phyloP scores from a whole-genome alignment of 192 early-diverging fungal genomes.

The Glomus cerebriforme region DNA sequence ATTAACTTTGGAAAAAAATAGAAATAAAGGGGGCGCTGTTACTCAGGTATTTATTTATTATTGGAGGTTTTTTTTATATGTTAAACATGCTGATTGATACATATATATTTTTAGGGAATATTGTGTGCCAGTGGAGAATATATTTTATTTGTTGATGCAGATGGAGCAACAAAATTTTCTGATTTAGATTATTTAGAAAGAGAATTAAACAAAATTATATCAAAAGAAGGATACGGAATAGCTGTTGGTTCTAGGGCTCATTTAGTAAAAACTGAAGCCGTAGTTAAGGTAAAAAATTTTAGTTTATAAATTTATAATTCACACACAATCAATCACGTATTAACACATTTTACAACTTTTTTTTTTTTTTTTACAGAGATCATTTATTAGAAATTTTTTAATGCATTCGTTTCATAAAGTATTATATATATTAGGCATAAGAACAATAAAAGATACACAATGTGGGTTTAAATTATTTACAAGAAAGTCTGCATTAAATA shows the following conservation, averaged over 20 bases:
- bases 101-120: constrained; percentile 66
- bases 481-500: constrained; percentile 67
- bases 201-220: constrained; percentile 41
- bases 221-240: constrained; percentile 57
- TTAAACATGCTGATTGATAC: neutral
- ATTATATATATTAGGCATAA: constrained; percentile 85
- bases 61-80: neutral
- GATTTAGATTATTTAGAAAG: constrained; percentile 72
- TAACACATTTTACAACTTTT: neutral
- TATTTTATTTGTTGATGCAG: constrained; percentile 93
- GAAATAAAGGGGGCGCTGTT: constrained; percentile 94
- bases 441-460: constrained; percentile 91
- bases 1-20: constrained; percentile 77
- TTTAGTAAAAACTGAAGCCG: constrained; percentile 79
- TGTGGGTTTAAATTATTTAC: constrained; percentile 98
- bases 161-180: constrained; percentile 91
- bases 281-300: constrained; percentile 69
- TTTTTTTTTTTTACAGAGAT: constrained; percentile 60
- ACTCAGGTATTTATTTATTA: constrained; percentile 65
- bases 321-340: neutral
- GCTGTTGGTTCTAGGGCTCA: constrained; percentile 93
- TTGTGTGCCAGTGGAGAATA: constrained; percentile 71
- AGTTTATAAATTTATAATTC: neutral
- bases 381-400: constrained; percentile 88
- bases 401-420: constrained; percentile 94